phyloP scores from a whole-genome alignment of 352 stramenopile species.

The Pythium rhizo-oryzae region DNA sequence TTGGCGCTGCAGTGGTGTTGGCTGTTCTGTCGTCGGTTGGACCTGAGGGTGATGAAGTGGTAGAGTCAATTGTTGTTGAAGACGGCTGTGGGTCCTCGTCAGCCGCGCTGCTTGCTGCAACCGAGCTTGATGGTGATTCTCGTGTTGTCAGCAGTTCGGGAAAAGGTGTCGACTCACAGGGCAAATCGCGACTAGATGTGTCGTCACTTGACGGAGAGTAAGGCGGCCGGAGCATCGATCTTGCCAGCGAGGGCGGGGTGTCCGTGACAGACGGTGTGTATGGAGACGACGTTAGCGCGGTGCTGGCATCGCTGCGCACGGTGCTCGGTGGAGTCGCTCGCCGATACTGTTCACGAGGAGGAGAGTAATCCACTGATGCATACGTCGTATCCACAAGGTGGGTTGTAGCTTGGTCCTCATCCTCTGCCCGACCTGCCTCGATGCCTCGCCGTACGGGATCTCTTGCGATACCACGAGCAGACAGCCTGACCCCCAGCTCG shows the following conservation, averaged over 20 bases:
- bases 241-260: conserved; percentile 10
- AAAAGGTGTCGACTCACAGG: neutral
- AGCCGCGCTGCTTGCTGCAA: neutral
- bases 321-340: conserved; percentile 9
- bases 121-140: too few relatives aligned
- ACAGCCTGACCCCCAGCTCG: neutral
- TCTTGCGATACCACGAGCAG: neutral
- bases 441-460: neutral
- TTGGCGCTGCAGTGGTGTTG: neutral
- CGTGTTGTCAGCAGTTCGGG: too few relatives aligned
- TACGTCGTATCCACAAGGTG: neutral
- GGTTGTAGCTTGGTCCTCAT: neutral
- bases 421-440: neutral
- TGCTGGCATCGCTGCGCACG: conserved; percentile 18
- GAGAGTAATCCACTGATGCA: neutral
- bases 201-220: conserved; percentile 11
- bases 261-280: conserved; percentile 18
- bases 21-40: neutral
- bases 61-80: neutral
- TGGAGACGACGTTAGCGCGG: conserved; percentile 14
- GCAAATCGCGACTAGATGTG: conserved; percentile 1
- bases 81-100: neutral
- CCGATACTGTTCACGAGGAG: neutral
- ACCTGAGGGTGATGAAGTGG: neutral
- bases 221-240: conserved; percentile 7